Base-by-base conservation (phyloP, 805 yeast genomes). In the Lachancea kluyveri region DNA sequence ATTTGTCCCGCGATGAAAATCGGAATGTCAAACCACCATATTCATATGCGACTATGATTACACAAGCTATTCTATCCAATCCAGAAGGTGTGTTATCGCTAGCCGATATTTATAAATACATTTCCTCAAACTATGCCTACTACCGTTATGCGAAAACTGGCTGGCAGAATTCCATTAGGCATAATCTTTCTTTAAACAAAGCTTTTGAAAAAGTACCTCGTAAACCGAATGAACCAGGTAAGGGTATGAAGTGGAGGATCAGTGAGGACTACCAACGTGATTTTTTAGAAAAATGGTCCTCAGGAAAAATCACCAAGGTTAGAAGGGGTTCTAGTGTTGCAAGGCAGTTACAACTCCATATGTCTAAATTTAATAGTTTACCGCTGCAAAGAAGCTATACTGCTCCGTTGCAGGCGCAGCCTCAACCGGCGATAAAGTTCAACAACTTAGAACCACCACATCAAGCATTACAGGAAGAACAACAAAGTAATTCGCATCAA, bases 231-330 rank as follows among this genome's bases (percentile, higher is more conserved):
- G 97, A 92, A 62, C 96, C 97, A 0, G 98, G 99, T 11, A 92
- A 92, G 59, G 97, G 98, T 42, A 90, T 92, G 94, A 92, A 92
- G 61, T 92, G 99, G 99, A 94, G 87, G 62, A 88, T 92, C 37
- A 77, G 87, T 41, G 92, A 85, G 24, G 64, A 77, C 28, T 90
- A 82, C 56, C 79, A 81, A 48, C 78, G 77, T 26, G 98, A 92
- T 43, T 88, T 88, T 49, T 60, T 88, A 54, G 73, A 70, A 45
- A 84, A 87, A 62, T 77, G 88, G 62, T 74, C 74, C 37, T 77
- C 72, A 39, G 95, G 95, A 10, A 72, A 80, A 23, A 60, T 82
- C 29, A 74, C 77, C 45, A 83, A 82, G 48, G 70, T 78, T 12
- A 75, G 85, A 61, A 64, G 94, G 46, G 94, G 94, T 6, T 76